A percentile compares a stretch with the other conserved stretches of the same genome.
These are phyloP conservation scores for Xylaria bambusicola DNA, from an alignment of 495 filamentous ascomycete species.

Conservation along the genomic window DNA sequence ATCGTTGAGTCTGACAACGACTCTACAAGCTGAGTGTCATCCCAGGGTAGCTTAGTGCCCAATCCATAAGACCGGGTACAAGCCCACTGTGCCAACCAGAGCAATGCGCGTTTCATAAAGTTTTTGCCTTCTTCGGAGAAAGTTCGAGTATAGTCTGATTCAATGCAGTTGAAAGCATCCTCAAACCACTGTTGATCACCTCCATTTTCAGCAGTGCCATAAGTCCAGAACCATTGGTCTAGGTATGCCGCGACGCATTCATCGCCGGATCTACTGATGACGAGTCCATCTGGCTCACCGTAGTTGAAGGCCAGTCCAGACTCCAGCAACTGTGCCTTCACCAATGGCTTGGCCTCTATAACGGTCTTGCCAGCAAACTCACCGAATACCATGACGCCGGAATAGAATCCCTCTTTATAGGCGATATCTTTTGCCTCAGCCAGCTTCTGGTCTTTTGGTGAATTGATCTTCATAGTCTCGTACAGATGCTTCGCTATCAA, in stretches of 20 bases:
- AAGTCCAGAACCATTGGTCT: constrained; percentile 97
- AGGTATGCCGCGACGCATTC: constrained; percentile 90
- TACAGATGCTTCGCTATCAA: constrained; percentile 80
- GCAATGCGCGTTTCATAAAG: constrained; percentile 65
- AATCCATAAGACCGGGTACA: constrained; percentile 90
- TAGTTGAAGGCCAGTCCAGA: constrained; percentile 84
- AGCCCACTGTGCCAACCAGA: constrained; percentile 95
- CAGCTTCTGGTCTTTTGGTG: constrained; percentile 89
- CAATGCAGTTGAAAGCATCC: constrained; percentile 74
- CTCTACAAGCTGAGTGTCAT: constrained; percentile 88
- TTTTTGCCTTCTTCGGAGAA: constrained; percentile 47
- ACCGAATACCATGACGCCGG: constrained; percentile 86
- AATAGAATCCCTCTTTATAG: constrained; percentile 98
- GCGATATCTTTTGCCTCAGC: constrained; percentile 93
- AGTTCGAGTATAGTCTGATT: constrained; percentile 74
- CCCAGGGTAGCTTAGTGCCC: constrained; percentile 93
- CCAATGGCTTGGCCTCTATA: constrained; percentile 80
- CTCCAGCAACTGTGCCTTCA: constrained; percentile 76
- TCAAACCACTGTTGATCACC: constrained; percentile 31
- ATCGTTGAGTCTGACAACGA: constrained; percentile 86
- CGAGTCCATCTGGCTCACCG: constrained; percentile 86
- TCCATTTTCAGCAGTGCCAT: constrained; percentile 46
- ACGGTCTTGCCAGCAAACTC: constrained; percentile 89
- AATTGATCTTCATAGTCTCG: constrained; percentile 93
- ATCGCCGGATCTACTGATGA: constrained; percentile 77